These are phyloP conservation scores for Diutina siamensis DNA, from an alignment of 1,139 yeast species.

Conservation along the genomic window DNA sequence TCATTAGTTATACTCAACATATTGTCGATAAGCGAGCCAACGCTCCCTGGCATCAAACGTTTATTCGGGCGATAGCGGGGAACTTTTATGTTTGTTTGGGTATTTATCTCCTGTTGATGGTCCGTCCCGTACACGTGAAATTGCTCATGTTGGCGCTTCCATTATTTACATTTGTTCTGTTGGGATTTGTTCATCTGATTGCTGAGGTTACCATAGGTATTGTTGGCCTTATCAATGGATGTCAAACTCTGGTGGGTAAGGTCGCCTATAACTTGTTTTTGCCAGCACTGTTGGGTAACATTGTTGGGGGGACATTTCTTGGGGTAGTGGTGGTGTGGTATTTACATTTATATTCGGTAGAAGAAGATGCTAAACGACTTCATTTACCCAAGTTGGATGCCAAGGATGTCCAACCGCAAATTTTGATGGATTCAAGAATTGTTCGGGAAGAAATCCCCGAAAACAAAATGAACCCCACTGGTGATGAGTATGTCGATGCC, in stretches of 20 bases:
- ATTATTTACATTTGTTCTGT: slow-evolving; percentile 57
- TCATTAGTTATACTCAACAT: slow-evolving; percentile 42
- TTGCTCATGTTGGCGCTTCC: slow-evolving; percentile 54
- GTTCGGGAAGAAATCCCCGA: slow-evolving; percentile 28
- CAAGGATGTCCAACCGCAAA: slow-evolving; percentile 69
- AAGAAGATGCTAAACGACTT: slow-evolving; percentile 47
- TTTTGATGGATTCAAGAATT: slow-evolving; percentile 66
- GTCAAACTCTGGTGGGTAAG: slow-evolving; percentile 47
- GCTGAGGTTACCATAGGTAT: slow-evolving; percentile 68
- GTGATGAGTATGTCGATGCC: slow-evolving; percentile 2
- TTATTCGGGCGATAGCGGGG: slow-evolving; percentile 59
- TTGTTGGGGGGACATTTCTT: slow-evolving; percentile 58
- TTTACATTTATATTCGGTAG: slow-evolving; percentile 58
- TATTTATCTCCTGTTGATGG: slow-evolving; percentile 63
- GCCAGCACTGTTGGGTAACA: slow-evolving; percentile 61
- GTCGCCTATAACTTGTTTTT: slow-evolving; percentile 61
- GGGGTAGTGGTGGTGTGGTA: slow-evolving; percentile 56
- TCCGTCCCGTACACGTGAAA: slow-evolving; percentile 72
- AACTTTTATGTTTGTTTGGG: slow-evolving; percentile 69
- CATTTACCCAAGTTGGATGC: slow-evolving; percentile 57
- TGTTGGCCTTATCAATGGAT: slow-evolving; percentile 56
- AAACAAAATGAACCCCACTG: not conserved
- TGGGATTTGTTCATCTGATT: slow-evolving; percentile 70
- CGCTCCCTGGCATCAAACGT: slow-evolving; percentile 42
- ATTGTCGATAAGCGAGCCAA: slow-evolving; percentile 37